Percentiles rank a stretch among this genome's conserved stretches.
These are phyloP conservation scores for Phlebopus sp. DNA, from an alignment of 1,284 basidiomycete species.

Conservation along the genomic window DNA sequence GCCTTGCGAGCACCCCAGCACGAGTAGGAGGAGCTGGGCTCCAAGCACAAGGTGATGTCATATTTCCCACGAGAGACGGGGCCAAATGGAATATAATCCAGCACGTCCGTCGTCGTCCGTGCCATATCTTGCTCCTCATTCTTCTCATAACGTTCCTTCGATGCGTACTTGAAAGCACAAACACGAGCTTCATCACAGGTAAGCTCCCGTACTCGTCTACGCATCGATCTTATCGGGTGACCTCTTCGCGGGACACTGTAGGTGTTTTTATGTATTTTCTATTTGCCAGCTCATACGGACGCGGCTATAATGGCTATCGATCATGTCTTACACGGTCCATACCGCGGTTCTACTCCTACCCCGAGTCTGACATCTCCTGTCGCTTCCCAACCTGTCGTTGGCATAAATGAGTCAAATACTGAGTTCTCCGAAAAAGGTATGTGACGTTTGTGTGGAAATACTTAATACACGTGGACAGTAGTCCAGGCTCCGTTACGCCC, in stretches of 20 bases:
- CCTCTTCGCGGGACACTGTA: background rate
- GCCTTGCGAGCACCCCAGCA: too few relatives aligned
- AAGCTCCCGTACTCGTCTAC: background rate
- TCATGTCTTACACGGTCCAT: background rate
- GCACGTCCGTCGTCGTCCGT: background rate
- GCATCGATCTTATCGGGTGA: background rate
- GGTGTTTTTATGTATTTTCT: background rate
- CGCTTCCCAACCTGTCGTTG: background rate
- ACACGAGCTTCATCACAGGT: constrained; percentile 3
- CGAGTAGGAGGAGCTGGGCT: background rate
- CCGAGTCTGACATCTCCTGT: background rate
- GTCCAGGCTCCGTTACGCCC: constrained; percentile 1
- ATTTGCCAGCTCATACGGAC: background rate
- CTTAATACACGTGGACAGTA: constrained; percentile 12
- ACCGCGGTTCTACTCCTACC: background rate
- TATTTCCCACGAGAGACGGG: background rate
- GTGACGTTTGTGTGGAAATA: constrained; percentile 13
- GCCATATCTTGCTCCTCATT: background rate
- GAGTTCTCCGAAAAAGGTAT: constrained; percentile 14
- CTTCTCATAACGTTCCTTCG: background rate
- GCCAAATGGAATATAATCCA: background rate
- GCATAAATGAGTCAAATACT: background rate
- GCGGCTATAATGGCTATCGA: background rate
- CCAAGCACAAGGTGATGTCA: background rate
- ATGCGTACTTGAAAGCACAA: background rate